Conservation (phyloP, 371 early-diverging fungal genomes). For the Rhizomucor pusillus region DNA sequence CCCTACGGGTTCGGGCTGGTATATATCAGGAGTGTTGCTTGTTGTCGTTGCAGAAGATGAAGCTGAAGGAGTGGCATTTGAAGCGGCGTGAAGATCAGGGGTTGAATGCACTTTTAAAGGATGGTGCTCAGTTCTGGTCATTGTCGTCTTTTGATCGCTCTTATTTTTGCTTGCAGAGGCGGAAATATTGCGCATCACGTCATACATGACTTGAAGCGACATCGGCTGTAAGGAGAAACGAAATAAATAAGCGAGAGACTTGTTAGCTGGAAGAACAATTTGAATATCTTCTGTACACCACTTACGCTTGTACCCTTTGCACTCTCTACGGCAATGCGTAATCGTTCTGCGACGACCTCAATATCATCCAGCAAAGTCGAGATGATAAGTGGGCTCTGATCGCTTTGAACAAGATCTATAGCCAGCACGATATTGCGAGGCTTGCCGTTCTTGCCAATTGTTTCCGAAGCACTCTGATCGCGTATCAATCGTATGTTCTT, state of each 20-base stretch:
- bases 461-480: constrained; percentile 23
- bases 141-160: constrained; percentile 23
- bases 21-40: constrained; percentile 13
- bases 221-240: constrained; percentile 18
- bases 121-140: constrained; percentile 22
- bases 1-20: constrained; percentile 13
- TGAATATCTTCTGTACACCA: background rate
- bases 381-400: constrained; percentile 30
- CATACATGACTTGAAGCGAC: constrained; percentile 37
- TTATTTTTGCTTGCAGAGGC: constrained; percentile 33
- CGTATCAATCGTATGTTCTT: constrained; percentile 33
- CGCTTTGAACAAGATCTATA: constrained; percentile 24
- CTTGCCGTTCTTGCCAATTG: constrained; percentile 23
- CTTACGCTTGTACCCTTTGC: constrained; percentile 31
- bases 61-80: constrained; percentile 4
- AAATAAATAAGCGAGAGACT: too few species aligned
- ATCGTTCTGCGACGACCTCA: constrained; percentile 34
- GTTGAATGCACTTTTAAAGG: constrained; percentile 18
- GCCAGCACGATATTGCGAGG: constrained; percentile 33
- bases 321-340: constrained; percentile 40
- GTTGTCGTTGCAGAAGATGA: constrained; percentile 5
- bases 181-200: constrained; percentile 39
- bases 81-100: constrained; percentile 10
- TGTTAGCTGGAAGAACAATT: too few species aligned
- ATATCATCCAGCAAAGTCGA: constrained; percentile 40